phyloP scores from a whole-genome alignment of 257 asterid species.

The Fraxinus pennsylvanica region DNA sequence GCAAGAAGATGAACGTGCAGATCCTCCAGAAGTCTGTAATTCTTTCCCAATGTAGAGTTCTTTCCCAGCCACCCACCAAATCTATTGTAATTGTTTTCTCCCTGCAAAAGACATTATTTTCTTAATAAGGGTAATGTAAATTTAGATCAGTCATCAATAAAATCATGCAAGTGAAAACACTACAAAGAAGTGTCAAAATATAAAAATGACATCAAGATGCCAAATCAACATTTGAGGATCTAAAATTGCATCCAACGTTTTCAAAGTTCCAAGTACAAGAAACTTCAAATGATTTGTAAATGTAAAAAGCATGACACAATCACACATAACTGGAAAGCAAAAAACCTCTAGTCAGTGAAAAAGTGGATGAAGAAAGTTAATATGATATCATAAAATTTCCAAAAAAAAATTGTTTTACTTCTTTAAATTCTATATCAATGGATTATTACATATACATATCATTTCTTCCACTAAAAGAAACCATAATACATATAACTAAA shows the following conservation, averaged over 20 bases:
- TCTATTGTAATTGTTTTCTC: slow-evolving; percentile 89
- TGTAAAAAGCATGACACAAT: not conserved
- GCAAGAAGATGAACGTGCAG: slow-evolving; percentile 92
- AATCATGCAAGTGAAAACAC: slow-evolving; percentile 15
- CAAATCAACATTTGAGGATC: not conserved
- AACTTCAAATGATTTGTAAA: not conserved
- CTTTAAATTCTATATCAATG: not conserved
- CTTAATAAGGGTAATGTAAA: not conserved
- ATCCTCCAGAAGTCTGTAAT: slow-evolving; percentile 84
- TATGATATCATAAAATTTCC: not conserved
- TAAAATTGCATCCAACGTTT: not conserved
- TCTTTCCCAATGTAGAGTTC: slow-evolving; percentile 87
- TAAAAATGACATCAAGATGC: not conserved
- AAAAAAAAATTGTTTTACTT: not conserved
- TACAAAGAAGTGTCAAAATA: slow-evolving; percentile 3
- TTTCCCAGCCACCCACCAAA: slow-evolving; percentile 99
- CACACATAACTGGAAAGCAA: not conserved
- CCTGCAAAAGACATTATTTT: slow-evolving; percentile 46
- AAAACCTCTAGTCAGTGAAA: not conserved
- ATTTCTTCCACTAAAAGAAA: not conserved
- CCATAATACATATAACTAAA: not conserved
- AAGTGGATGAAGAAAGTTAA: not conserved
- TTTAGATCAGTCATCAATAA: not conserved
- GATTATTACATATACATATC: not conserved
- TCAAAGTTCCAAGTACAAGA: not conserved